Base-by-base conservation (phyloP, 495 filamentous ascomycete genomes). In the Hapsidospora chrysogenum region DNA sequence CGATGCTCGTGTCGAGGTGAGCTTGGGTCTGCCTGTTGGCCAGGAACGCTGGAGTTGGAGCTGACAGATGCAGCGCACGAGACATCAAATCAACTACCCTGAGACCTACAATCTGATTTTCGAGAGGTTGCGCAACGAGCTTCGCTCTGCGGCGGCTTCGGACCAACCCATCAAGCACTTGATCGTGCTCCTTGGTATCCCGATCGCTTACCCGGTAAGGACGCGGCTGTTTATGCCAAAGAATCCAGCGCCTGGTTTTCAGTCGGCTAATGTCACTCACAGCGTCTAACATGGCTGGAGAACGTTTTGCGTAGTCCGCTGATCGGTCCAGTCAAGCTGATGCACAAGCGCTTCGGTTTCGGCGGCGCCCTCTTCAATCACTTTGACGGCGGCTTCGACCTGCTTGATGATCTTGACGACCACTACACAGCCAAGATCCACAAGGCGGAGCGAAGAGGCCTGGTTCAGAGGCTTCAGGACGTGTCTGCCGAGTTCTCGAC, bases 341-440 rank as follows among this genome's bases (percentile, higher is more conserved):
- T 94, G 33, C 92, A 93, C 62, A 82, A 86, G 54, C 74, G 85
- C 33, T 86, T 96, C 45, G 87, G 87, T 33, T 52, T 92, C 25
- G 68, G 78, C 4, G 82, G 82, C 18, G 72, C 72, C 41, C 60
- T 94, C 14, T 93, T 96, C 69, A 94, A 96, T 54, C 70, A 78
- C 33, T 96, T 94, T 38, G 87, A 94, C 52, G 87, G 87, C 17
- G 71, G 74, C 42, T 74, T 92, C 9, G 87, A 96, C 63, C 64
- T 94, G 17, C 62, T 94, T 6, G 87, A 96, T 49, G 87, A 95
- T 46, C 63, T 95, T 13, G 86, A 94, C 49, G 87, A 94, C 50
- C 87, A 96, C 50, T 94, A 94, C 58, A 92, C 84, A 18, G 85
- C 87, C 9, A 72, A 74, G 20, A 83, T 83, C 37, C 87, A 96